Conservation (phyloP, 306 rosid genomes). For the Cicer yamashitae region DNA sequence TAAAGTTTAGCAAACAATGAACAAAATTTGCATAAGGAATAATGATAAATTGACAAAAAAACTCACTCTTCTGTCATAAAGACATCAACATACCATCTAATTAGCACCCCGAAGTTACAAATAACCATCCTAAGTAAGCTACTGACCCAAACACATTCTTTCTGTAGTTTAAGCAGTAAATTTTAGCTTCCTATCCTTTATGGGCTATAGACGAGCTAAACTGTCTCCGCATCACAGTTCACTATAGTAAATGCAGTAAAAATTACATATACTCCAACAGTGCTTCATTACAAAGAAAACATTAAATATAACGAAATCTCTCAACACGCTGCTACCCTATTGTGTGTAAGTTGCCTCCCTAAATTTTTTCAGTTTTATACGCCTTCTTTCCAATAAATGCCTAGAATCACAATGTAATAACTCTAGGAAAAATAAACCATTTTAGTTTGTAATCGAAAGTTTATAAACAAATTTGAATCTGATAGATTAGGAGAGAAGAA, state of each 20-base stretch:
- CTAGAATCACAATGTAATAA: constrained; percentile 1
- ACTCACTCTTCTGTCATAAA: constrained; percentile 16
- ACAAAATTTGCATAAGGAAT: constrained; percentile 5
- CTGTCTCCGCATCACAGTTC: constrained; percentile 11
- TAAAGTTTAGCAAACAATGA: constrained; percentile 19
- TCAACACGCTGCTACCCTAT: background rate
- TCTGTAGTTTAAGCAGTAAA: constrained; percentile 31
- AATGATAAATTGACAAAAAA: constrained; percentile 26
- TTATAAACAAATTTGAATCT: background rate
- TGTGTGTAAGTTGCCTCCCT: constrained; percentile 28
- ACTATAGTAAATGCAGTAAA: constrained; percentile 5
- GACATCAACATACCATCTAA: constrained; percentile 18
- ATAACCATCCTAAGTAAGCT: constrained; percentile 35
- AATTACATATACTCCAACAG: background rate
- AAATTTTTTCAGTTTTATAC: constrained; percentile 22
- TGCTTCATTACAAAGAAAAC: constrained; percentile 13
- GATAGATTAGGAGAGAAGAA: background rate
- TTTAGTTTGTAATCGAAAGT: background rate
- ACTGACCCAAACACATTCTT: background rate
- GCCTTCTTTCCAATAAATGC: background rate
- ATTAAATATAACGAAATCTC: constrained; percentile 9
- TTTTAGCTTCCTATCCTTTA: constrained; percentile 27
- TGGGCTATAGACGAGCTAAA: constrained; percentile 31
- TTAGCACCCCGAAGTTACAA: constrained; percentile 9
- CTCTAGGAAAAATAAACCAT: background rate